Conservation (phyloP, 2,329 filamentous ascomycete genomes). For the Fusarium ramigenum region DNA sequence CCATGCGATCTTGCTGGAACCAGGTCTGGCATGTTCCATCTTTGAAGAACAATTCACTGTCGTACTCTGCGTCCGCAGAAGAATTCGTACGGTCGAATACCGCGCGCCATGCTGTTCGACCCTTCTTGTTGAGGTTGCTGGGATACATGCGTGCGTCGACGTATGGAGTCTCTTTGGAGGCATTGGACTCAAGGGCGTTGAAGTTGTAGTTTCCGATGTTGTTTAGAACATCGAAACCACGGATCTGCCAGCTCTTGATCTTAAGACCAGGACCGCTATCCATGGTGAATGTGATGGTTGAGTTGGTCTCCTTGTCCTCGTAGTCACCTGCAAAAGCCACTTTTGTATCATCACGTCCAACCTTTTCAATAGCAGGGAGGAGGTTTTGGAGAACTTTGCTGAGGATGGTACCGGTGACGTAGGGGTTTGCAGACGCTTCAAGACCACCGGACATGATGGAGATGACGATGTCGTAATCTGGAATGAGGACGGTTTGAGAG, state of each 20-base stretch:
- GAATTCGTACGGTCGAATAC: slow-evolving; percentile 41
- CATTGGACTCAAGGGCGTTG: slow-evolving; percentile 15
- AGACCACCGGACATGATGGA: slow-evolving; percentile 50
- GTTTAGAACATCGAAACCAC: slow-evolving; percentile 52
- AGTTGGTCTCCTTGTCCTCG: slow-evolving; percentile 50
- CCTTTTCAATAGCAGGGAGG: slow-evolving; percentile 54
- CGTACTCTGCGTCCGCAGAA: slow-evolving; percentile 25
- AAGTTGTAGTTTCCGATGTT: slow-evolving; percentile 46
- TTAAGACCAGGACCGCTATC: slow-evolving; percentile 52
- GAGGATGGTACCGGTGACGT: slow-evolving; percentile 36
- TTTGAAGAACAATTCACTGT: slow-evolving; percentile 41
- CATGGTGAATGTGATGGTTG: slow-evolving; percentile 50
- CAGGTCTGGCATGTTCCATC: slow-evolving; percentile 46
- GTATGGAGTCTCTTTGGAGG: slow-evolving; percentile 6
- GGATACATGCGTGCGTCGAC: slow-evolving; percentile 46
- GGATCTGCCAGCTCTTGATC: slow-evolving; percentile 52
- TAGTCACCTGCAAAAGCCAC: slow-evolving; percentile 51
- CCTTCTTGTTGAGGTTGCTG: slow-evolving; percentile 35
- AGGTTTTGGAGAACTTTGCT: slow-evolving; percentile 47
- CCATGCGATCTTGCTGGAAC: slow-evolving; percentile 45
- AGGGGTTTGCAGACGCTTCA: slow-evolving; percentile 37
- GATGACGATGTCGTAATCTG: slow-evolving; percentile 57
- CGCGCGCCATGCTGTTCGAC: slow-evolving; percentile 46
- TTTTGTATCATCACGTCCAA: slow-evolving; percentile 50
- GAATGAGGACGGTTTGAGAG: slow-evolving; percentile 52